A percentile compares a stretch with the other conserved stretches of the same genome.
Evolutionary conservation across 176 grass and related monocot species (phyloP).

Genomic region (Oryza brachyantha): DNA sequence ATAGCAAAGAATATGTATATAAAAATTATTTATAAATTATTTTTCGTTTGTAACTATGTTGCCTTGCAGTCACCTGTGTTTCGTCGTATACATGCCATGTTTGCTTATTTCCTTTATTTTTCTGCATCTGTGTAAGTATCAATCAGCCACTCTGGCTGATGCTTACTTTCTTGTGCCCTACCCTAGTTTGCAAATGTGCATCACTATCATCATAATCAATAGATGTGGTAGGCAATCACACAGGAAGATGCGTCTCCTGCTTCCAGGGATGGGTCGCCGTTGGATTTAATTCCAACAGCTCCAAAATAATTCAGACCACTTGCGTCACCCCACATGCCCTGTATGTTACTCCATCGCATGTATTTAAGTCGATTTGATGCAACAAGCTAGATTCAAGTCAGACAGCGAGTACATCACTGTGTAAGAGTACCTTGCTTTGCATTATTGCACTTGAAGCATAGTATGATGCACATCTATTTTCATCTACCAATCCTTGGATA

Average conservation of each 20-base stretch:
- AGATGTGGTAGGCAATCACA: background rate
- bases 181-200: background rate
- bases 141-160: background rate
- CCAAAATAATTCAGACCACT: slow-evolving; percentile 10
- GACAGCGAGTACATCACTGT: background rate
- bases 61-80: too few species aligned
- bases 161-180: background rate
- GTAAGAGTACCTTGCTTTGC: background rate
- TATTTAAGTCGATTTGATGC: background rate
- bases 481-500: background rate
- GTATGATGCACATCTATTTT: background rate
- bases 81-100: too few species aligned
- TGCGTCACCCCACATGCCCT: slow-evolving; percentile 8
- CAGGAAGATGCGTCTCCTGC: background rate
- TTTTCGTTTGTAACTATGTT: too few species aligned
- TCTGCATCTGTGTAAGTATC: background rate
- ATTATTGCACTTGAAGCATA: background rate
- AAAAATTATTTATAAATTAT: too few species aligned
- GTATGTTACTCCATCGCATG: background rate
- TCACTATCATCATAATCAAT: background rate
- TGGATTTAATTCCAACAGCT: slow-evolving; percentile 1
- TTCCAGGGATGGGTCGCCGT: background rate
- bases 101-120: background rate
- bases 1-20: too few species aligned
- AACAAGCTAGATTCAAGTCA: background rate